Conservation (phyloP, 2,329 filamentous ascomycete genomes). For the Neospermospora avenae region DNA sequence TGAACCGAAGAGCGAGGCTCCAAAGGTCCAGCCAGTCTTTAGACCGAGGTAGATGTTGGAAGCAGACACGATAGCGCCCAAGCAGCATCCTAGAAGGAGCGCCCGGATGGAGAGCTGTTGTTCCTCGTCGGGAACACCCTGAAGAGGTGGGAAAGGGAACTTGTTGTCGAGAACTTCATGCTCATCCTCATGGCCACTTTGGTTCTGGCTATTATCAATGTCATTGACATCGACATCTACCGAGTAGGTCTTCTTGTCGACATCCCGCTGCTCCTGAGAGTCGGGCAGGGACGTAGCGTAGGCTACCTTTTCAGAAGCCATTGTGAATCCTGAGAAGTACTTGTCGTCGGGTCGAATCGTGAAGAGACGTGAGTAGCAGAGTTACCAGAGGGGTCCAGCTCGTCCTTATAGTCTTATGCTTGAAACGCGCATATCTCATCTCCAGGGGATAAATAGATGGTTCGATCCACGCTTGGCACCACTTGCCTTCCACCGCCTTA, state of each 20-base stretch:
- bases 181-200: background rate
- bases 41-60: background rate
- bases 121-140: background rate
- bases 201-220: too few species aligned
- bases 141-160: background rate
- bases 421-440: background rate
- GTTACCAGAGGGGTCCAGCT: background rate
- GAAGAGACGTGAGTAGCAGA: background rate
- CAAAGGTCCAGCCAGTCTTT: constrained; percentile 2
- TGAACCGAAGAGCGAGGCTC: constrained; percentile 3
- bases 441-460: background rate
- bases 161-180: background rate
- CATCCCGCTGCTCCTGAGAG: constrained; percentile 1
- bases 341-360: background rate
- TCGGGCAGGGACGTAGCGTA: background rate
- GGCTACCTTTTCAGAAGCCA: constrained; percentile 4
- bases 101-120: background rate
- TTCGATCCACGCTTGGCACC: background rate
- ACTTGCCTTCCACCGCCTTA: background rate
- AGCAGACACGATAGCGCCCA: background rate
- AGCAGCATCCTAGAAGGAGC: background rate
- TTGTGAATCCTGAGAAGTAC: background rate
- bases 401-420: background rate
- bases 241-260: constrained; percentile 3
- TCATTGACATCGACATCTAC: background rate